Evolutionary conservation across 1,284 basidiomycete species (phyloP).

Genomic region (Schizophyllum commune): DNA sequence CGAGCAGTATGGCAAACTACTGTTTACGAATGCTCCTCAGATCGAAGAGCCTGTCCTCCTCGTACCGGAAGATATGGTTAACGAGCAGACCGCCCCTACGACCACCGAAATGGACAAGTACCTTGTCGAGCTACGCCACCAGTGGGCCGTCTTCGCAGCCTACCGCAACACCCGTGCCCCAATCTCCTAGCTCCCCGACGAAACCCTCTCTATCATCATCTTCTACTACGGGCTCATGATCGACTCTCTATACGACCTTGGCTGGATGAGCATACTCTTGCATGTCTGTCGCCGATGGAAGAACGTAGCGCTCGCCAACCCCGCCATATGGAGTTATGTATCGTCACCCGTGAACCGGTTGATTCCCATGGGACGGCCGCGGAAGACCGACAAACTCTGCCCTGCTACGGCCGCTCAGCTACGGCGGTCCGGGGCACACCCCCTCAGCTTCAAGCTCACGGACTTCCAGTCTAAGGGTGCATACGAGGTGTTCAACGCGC

Average conservation of each 20-base stretch:
- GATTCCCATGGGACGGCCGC: background rate
- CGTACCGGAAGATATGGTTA: background rate
- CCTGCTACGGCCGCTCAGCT: background rate
- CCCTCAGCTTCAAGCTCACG: background rate
- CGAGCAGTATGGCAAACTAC: no score
- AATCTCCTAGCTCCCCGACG: background rate
- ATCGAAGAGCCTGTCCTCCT: background rate
- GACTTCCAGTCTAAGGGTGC: no score
- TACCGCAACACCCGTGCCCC: background rate
- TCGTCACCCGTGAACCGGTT: background rate
- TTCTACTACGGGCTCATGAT: background rate
- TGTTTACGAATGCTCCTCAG: no score
- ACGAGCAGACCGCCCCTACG: background rate
- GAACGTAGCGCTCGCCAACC: background rate
- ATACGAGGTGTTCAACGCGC: background rate
- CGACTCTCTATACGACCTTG: background rate
- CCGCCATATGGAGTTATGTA: background rate
- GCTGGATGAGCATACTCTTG: background rate
- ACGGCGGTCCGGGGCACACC: background rate
- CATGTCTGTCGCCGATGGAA: background rate
- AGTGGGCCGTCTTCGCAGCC: background rate
- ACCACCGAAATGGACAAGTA: background rate
- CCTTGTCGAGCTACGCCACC: background rate
- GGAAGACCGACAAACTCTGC: background rate
- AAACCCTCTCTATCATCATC: background rate